These are phyloP conservation scores for Aplosporella prunicola DNA, from an alignment of 2,329 filamentous ascomycete species.

Conservation along the genomic window DNA sequence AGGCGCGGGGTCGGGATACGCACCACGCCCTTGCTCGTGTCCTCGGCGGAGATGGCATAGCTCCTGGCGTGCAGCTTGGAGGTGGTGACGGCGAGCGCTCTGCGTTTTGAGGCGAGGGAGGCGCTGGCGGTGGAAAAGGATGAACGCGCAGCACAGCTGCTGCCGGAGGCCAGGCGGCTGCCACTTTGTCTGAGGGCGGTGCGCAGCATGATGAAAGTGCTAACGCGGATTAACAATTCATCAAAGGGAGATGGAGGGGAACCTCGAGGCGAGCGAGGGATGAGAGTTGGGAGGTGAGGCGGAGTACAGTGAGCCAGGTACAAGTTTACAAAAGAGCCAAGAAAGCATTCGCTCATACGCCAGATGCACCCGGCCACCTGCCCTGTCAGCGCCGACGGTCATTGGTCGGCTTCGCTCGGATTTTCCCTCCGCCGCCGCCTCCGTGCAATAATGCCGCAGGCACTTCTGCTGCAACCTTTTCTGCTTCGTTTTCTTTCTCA, in stretches of 20 bases:
- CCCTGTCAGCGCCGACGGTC: no score
- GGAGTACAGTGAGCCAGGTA: conserved; percentile 1
- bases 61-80: conserved; percentile 39
- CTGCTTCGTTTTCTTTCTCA: no score
- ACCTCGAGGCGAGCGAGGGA: not conserved
- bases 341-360: not conserved
- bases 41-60: conserved; percentile 52
- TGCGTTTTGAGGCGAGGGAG: conserved; percentile 39
- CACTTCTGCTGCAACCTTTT: no score
- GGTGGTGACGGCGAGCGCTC: conserved; percentile 36
- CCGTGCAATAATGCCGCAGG: no score
- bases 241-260: conserved; percentile 6
- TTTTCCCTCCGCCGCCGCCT: no score
- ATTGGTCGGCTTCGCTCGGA: no score
- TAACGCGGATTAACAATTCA: conserved; percentile 12
- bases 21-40: conserved; percentile 53
- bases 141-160: conserved; percentile 41
- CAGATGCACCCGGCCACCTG: not conserved
- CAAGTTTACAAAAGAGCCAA: not conserved
- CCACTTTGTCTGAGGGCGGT: conserved; percentile 56
- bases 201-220: conserved; percentile 57
- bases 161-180: conserved; percentile 49
- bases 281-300: not conserved
- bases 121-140: conserved; percentile 34
- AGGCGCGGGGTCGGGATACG: conserved; percentile 22